These are phyloP conservation scores for Boletales sp. DNA, from an alignment of 768 basidiomycete genomes.

Conservation along the genomic window DNA sequence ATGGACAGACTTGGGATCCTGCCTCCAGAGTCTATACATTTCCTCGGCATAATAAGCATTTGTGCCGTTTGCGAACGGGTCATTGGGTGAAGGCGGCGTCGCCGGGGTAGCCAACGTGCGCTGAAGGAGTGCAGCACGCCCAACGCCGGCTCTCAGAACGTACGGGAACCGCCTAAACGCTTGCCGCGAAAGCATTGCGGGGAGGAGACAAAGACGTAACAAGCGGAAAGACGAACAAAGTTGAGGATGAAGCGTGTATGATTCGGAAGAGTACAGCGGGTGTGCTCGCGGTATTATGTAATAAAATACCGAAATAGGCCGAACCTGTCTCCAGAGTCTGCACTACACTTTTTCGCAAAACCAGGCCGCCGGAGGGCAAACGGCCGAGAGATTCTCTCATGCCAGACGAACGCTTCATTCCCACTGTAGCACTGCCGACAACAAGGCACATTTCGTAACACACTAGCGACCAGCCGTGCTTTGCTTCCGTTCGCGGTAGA, in stretches of 20 bases:
- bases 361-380: constrained; percentile 1
- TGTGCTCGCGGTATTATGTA: constrained; percentile 12
- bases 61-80: constrained; percentile 89
- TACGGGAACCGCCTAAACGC: constrained; percentile 34
- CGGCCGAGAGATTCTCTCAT: too few relatives aligned
- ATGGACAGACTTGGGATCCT: constrained; percentile 91
- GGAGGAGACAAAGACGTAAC: not conserved
- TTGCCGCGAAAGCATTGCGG: constrained; percentile 37
- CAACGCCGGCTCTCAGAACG: constrained; percentile 20
- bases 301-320: constrained; percentile 13
- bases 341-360: not conserved
- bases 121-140: constrained; percentile 17
- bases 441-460: not conserved
- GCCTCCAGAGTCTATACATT: constrained; percentile 91
- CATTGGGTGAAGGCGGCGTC: constrained; percentile 66
- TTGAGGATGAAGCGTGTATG: not conserved
- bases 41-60: constrained; percentile 96
- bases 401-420: too few relatives aligned
- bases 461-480: constrained; percentile 1
- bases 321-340: not conserved
- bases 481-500: constrained; percentile 59
- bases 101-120: constrained; percentile 47
- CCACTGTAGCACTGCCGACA: too few relatives aligned
- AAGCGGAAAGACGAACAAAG: not conserved
- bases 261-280: constrained; percentile 1